Percentiles rank a stretch among this genome's conserved stretches.
Evolutionary conservation across 129 eudicot genomes (phyloP).

Genomic region (Escallonia rubra): DNA sequence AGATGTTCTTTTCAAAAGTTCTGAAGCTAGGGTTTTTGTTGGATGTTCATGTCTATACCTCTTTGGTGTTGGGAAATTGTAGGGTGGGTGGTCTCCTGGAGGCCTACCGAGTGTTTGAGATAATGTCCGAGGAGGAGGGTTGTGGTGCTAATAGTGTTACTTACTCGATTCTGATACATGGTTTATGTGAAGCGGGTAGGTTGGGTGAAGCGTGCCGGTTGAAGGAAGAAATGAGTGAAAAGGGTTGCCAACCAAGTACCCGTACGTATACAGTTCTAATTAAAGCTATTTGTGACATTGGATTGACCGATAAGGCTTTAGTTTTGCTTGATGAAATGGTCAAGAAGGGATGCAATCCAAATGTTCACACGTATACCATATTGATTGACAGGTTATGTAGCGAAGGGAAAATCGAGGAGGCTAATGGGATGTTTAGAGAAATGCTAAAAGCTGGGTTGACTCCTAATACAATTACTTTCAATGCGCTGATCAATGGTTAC

Average conservation of each 20-base stretch:
- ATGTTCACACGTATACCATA: conserved; percentile 30
- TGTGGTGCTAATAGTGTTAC: conserved; percentile 39
- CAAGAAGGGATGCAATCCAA: conserved; percentile 23
- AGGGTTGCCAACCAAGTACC: conserved; percentile 29
- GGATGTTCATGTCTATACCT: conserved; percentile 36
- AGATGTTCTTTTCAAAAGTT: conserved; percentile 29
- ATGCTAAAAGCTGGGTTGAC: conserved; percentile 36
- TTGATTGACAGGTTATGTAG: conserved; percentile 28
- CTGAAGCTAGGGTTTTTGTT: conserved; percentile 27
- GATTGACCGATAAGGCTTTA: conserved; percentile 22
- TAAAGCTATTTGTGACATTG: conserved; percentile 34
- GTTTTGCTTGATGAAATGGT: conserved; percentile 42
- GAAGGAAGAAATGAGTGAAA: conserved; percentile 31
- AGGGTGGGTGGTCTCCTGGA: conserved; percentile 23
- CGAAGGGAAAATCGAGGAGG: conserved; percentile 36
- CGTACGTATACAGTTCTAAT: conserved; percentile 37
- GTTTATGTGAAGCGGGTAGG: conserved; percentile 32
- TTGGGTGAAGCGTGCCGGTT: conserved; percentile 28
- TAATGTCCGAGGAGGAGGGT: conserved; percentile 26
- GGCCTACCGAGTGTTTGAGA: conserved; percentile 35
- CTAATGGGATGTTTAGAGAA: conserved; percentile 33
- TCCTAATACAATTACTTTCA: conserved; percentile 32
- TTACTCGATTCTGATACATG: conserved; percentile 30
- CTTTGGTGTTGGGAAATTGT: conserved; percentile 39
- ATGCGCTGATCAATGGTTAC: conserved; percentile 33